Base-by-base conservation (phyloP, 2,329 filamentous ascomycete genomes). In the Trichoderma sp. region DNA sequence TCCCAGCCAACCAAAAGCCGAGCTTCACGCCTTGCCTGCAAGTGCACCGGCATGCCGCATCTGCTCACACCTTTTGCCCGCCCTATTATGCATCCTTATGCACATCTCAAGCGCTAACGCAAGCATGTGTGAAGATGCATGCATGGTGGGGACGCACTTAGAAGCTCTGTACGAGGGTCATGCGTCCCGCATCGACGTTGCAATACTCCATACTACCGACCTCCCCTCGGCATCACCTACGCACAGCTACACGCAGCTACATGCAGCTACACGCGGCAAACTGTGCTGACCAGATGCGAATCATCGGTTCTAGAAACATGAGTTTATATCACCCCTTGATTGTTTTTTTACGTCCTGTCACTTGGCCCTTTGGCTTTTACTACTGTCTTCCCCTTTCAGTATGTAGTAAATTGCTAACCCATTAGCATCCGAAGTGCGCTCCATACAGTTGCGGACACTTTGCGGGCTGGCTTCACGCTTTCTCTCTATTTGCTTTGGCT, bases 11-110 rank as follows among this genome's bases (percentile, higher is more conserved):
- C 70, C 63, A 71, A 11, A 17, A 3, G 36, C 15, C 26, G 50
- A 59, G 36, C 50, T 50, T 65, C 36, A 39, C 11, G 36, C 15
- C 55, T 57, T 64, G 57, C 28, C 64, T 70, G 66, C 67, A 70
- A 36, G 32, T 61, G 30, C 36, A 61, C 32, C 34, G 67, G 53
- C 47, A 65, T 50, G 64, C 47, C 62, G 43, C 71, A 72, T 70
- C 59, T 70, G 17, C 67, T 64, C 65, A 57, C 66, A 70, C 66
- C 66, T 47, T 59, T 30, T 43, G 20, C 50, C 59, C 68, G 61
- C 66, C 71, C 50, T 65, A 61, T 62, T 65, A 72, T 72, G 71
- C 71, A 72, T 36, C 58, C 58, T 64, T 59, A 72, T 72, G 71
- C 71, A 72, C 66, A 70, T 64, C 50, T 58, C 47, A 65, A 30